These are phyloP conservation scores for Drosera capensis DNA, from an alignment of 148 eudicot species.

Conservation along the genomic window DNA sequence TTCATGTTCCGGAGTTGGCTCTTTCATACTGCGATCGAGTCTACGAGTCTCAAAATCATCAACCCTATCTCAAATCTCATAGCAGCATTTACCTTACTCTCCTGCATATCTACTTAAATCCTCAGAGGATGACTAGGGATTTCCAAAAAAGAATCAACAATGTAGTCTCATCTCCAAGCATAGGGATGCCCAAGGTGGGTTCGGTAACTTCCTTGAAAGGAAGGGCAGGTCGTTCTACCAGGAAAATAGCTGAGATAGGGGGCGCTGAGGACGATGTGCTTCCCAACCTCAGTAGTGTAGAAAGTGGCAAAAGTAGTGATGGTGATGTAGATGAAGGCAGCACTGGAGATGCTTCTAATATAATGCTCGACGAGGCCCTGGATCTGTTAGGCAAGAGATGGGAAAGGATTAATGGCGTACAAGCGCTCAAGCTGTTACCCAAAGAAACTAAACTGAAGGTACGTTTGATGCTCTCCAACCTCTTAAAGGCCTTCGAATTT, in stretches of 20 bases:
- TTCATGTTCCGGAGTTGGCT: constrained; percentile 88
- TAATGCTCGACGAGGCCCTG: constrained; percentile 95
- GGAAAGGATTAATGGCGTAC: constrained; percentile 94
- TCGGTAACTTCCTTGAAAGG: constrained; percentile 27
- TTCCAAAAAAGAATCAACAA: constrained; percentile 62
- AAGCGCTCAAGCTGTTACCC: constrained; percentile 81
- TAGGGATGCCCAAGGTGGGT: constrained; percentile 26
- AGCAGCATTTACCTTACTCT: constrained; percentile 80
- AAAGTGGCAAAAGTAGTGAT: constrained; percentile 94
- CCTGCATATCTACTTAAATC: constrained; percentile 88
- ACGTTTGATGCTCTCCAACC: not conserved
- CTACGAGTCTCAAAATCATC: constrained; percentile 59
- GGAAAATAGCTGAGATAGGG: constrained; percentile 83
- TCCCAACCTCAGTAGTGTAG: constrained; percentile 58
- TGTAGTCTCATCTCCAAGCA: constrained; percentile 46
- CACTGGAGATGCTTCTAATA: constrained; percentile 51
- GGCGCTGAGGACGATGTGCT: constrained; percentile 80
- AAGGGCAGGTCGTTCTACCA: constrained; percentile 35
- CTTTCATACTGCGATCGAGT: constrained; percentile 86
- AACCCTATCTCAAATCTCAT: constrained; percentile 37
- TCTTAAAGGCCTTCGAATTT: not conserved
- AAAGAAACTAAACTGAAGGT: constrained; percentile 93
- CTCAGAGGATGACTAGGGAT: constrained; percentile 61
- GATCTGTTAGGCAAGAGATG: constrained; percentile 78
- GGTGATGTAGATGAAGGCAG: constrained; percentile 68